Base-by-base conservation (phyloP, 495 filamentous ascomycete species). In the Xylaria sp. region DNA sequence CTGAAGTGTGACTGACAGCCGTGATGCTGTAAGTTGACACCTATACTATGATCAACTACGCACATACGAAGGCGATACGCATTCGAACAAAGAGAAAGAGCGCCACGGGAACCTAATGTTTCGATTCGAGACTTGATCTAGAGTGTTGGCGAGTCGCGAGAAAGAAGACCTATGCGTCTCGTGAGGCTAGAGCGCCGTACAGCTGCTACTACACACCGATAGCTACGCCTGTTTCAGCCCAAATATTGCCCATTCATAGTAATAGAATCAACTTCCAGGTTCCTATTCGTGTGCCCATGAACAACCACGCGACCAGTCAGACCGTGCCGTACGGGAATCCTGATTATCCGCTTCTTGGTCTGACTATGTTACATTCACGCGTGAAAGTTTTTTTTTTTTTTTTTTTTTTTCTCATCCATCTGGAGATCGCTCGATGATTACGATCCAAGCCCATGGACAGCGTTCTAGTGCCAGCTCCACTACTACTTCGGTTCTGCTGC, bases 291-390 rank as follows among this genome's bases (percentile, higher is more conserved):
- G 61, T 71, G 61, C 21, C 50, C 24, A 26, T 66, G 21, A n/a
- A 55, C 57, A 11, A n/a, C 19, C 17, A 17, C 26, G 41, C 52
- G 53, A 66, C 69, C 69, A 71, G 61, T 71, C 61, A 71, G 50
- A 65, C 52, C 41, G 52, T 50, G 63, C 21, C 33, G 24, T 61
- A 70, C 33, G 24, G 29, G 29, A 58, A 65, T 65, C 44, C 68
- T 55, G 35, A 55, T 53, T 43, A 48, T 48, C 35, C 37, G 44
- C 43, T 24, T 63, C 61, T 35, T 46, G 14, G n/a, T 61, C 69
- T 48, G 62, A 71, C 69, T 17, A 59, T 35, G 69, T 67, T 67
- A 67, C 62, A 71, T 71, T 50, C 14, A 21, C 31, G 53, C 48
- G 40, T 35, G 17, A 17, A 66, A 29, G 19, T 0, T 55, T 53